These are phyloP conservation scores for Kodamaea derodonti DNA, from an alignment of 1,139 yeast species.

Conservation along the genomic window DNA sequence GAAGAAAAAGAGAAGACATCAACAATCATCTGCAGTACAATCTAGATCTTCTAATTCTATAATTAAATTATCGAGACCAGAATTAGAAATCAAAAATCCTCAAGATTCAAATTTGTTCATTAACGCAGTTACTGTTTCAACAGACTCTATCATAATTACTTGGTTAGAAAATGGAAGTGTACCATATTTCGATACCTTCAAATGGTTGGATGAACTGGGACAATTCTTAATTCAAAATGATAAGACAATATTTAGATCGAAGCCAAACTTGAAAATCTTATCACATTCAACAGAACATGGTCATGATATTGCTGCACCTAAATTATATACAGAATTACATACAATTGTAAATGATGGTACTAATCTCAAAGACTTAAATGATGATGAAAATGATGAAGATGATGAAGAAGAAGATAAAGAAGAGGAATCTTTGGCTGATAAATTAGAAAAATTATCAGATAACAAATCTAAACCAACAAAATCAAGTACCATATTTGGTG, in stretches of 20 bases:
- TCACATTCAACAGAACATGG: constrained; percentile 45
- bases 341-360: constrained; percentile 65
- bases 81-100: constrained; percentile 29
- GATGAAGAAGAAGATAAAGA: constrained; percentile 29
- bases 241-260: constrained; percentile 36
- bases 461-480: constrained; percentile 19
- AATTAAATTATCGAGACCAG: constrained; percentile 44
- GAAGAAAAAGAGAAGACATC: constrained; percentile 39
- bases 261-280: constrained; percentile 29
- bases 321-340: constrained; percentile 64
- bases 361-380: constrained; percentile 52
- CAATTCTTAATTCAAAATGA: constrained; percentile 20
- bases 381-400: constrained; percentile 38
- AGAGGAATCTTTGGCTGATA: constrained; percentile 52
- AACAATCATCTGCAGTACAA: constrained; percentile 27
- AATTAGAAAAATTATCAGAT: constrained; percentile 41
- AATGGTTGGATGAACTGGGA: constrained; percentile 46
- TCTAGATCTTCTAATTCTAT: constrained; percentile 48
- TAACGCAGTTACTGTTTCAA: constrained; percentile 35
- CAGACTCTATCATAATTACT: constrained; percentile 42
- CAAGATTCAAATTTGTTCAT: constrained; percentile 37
- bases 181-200: constrained; percentile 59
- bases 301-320: constrained; percentile 69
- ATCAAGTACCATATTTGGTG: constrained; percentile 24
- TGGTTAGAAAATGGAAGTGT: constrained; percentile 74